Evolutionary conservation across 2,329 filamentous ascomycete species (phyloP).

Genomic region (Penicillium sp.): DNA sequence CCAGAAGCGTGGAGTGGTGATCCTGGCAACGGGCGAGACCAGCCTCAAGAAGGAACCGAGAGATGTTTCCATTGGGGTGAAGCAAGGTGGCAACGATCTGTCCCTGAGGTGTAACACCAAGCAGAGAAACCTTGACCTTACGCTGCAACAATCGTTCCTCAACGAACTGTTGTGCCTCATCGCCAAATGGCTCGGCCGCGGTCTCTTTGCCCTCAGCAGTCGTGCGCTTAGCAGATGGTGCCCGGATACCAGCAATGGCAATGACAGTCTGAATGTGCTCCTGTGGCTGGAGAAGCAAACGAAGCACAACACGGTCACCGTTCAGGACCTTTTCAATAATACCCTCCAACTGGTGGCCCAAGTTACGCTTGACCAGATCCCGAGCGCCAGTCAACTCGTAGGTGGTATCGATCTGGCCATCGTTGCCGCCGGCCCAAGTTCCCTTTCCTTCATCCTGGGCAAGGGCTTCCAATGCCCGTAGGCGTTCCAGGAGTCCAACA

Average conservation of each 20-base stretch:
- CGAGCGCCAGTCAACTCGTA: slow-evolving; percentile 78
- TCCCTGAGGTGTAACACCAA: slow-evolving; percentile 84
- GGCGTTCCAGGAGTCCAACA: slow-evolving; percentile 66
- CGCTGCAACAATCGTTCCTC: slow-evolving; percentile 84
- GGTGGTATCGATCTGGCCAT: slow-evolving; percentile 67
- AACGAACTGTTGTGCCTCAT: slow-evolving; percentile 84
- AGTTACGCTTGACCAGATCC: slow-evolving; percentile 74
- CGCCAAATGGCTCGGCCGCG: slow-evolving; percentile 82
- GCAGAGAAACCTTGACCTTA: slow-evolving; percentile 74
- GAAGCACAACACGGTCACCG: slow-evolving; percentile 83
- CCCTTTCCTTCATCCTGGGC: slow-evolving; percentile 79
- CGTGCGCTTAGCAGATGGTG: slow-evolving; percentile 83
- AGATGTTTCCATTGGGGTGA: slow-evolving; percentile 89
- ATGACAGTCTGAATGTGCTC: slow-evolving; percentile 88
- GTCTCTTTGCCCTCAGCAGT: slow-evolving; percentile 79
- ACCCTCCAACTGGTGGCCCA: slow-evolving; percentile 78
- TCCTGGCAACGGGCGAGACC: slow-evolving; percentile 91
- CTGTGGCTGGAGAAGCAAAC: slow-evolving; percentile 74
- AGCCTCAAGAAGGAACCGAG: slow-evolving; percentile 82
- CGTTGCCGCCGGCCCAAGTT: slow-evolving; percentile 67
- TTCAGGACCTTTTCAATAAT: slow-evolving; percentile 88
- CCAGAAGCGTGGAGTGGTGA: slow-evolving; percentile 90
- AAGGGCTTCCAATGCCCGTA: slow-evolving; percentile 72
- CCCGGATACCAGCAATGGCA: slow-evolving; percentile 81
- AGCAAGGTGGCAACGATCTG: slow-evolving; percentile 85